These are phyloP conservation scores for Hemerocallis citrina DNA, from an alignment of 106 monocot genomes.

Conservation along the genomic window DNA sequence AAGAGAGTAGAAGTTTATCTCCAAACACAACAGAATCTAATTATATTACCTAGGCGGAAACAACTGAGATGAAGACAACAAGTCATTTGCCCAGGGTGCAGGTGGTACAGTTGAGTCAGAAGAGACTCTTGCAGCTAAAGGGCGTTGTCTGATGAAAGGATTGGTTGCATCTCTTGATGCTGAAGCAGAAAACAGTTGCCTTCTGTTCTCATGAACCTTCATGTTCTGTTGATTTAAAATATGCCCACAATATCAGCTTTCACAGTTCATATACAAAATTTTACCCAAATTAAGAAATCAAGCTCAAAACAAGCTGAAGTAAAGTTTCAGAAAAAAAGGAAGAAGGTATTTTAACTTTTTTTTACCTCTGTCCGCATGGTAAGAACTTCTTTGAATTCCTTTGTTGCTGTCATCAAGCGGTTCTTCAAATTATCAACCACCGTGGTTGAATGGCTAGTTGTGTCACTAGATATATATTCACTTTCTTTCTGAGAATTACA, in stretches of 20 bases:
- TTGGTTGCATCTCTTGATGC: conserved; percentile 62
- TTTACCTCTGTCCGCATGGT: conserved; percentile 78
- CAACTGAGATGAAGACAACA: conserved; percentile 37
- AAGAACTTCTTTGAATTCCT: conserved; percentile 89
- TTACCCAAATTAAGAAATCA: neutral
- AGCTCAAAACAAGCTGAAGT: too few relatives aligned
- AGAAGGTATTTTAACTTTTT: neutral
- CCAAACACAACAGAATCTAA: neutral
- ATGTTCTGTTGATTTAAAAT: conserved; percentile 49
- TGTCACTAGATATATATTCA: conserved; percentile 62
- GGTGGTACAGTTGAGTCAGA: conserved; percentile 33
- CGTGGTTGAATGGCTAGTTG: conserved; percentile 77
- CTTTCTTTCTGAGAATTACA: conserved; percentile 80
- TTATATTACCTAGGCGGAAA: conserved; percentile 67
- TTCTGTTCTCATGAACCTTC: conserved; percentile 87
- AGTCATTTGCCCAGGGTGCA: conserved; percentile 66
- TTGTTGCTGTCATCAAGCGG: conserved; percentile 82
- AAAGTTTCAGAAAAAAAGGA: too few relatives aligned
- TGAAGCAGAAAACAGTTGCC: conserved; percentile 55
- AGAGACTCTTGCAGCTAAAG: conserved; percentile 36
- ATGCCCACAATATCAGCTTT: neutral
- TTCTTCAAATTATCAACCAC: conserved; percentile 91
- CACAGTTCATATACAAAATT: neutral
- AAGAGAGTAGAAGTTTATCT: neutral
- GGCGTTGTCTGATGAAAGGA: conserved; percentile 83